phyloP scores from a whole-genome alignment of 768 basidiomycete genomes.

The Lactarius psammicola region DNA sequence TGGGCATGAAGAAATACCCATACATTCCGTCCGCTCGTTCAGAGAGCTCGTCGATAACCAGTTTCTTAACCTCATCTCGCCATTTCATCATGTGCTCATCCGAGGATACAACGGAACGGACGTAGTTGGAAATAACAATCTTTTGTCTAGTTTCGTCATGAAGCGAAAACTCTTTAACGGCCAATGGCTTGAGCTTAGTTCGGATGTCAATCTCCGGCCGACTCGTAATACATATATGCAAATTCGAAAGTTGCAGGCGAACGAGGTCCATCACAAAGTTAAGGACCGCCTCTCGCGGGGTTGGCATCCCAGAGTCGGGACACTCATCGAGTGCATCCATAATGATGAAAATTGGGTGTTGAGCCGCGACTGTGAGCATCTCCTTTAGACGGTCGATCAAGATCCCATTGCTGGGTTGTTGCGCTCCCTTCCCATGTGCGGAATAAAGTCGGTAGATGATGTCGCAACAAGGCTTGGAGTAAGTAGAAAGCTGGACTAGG shows the following conservation, averaged over 20 bases:
- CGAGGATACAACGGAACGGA: neutral
- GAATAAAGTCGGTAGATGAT: neutral
- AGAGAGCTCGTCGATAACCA: neutral
- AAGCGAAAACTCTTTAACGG: neutral
- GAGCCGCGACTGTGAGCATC: neutral
- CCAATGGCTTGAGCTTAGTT: neutral
- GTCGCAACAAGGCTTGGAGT: neutral
- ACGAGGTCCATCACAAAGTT: neutral
- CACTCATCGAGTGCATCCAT: neutral
- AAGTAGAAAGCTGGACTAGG: neutral
- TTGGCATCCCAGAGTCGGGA: neutral
- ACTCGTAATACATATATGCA: neutral
- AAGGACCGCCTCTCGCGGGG: neutral
- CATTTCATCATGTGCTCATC: neutral
- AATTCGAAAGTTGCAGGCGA: neutral
- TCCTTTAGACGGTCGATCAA: neutral
- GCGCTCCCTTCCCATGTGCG: neutral
- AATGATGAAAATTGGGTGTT: neutral
- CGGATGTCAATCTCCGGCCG: neutral
- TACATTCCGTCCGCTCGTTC: neutral
- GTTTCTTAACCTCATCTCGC: neutral
- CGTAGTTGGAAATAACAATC: neutral
- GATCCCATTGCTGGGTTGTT: neutral
- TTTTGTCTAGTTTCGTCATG: neutral
- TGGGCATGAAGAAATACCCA: accelerated